A percentile compares a stretch with the other conserved stretches of the same genome.
These are phyloP conservation scores for Gamsiella multidivaricata DNA, from an alignment of 192 early-diverging fungal genomes.

Conservation along the genomic window DNA sequence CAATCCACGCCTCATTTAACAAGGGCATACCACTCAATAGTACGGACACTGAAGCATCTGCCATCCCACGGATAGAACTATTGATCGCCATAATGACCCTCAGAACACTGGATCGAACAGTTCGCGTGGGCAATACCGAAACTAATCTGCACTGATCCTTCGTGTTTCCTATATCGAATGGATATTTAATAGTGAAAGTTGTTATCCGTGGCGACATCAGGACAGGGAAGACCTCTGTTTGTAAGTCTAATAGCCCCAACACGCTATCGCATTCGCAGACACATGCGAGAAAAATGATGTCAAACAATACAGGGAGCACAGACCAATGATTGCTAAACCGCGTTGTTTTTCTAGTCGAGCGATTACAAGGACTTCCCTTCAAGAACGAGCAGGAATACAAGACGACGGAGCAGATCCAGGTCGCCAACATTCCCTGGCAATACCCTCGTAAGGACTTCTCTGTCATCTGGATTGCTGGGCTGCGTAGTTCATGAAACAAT, in stretches of 20 bases:
- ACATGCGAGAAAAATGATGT: background rate
- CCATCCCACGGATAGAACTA: no score
- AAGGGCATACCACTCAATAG: slow-evolving; percentile 49
- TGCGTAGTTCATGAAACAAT: no score
- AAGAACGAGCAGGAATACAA: slow-evolving; percentile 48
- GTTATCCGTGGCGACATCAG: slow-evolving; percentile 68
- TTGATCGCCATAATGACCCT: no score
- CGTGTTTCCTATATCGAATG: background rate
- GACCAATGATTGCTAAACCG: background rate
- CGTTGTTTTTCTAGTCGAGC: slow-evolving; percentile 52
- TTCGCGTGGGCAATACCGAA: background rate
- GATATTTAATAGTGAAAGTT: slow-evolving; percentile 66
- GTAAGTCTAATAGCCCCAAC: slow-evolving; percentile 39
- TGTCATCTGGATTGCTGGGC: no score
- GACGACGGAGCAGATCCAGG: slow-evolving; percentile 70
- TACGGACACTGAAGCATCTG: slow-evolving; percentile 15
- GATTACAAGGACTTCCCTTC: slow-evolving; percentile 63
- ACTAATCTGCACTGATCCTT: background rate
- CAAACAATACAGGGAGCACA: slow-evolving; percentile 5
- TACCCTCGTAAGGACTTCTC: slow-evolving; percentile 58
- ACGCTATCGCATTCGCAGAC: background rate
- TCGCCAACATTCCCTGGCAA: slow-evolving; percentile 70
- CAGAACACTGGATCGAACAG: background rate
- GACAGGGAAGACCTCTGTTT: slow-evolving; percentile 67
- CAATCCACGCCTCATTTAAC: slow-evolving; percentile 51